Evolutionary conservation across 1,284 basidiomycete species (phyloP).

Genomic region (Rhodotorula sp.): DNA sequence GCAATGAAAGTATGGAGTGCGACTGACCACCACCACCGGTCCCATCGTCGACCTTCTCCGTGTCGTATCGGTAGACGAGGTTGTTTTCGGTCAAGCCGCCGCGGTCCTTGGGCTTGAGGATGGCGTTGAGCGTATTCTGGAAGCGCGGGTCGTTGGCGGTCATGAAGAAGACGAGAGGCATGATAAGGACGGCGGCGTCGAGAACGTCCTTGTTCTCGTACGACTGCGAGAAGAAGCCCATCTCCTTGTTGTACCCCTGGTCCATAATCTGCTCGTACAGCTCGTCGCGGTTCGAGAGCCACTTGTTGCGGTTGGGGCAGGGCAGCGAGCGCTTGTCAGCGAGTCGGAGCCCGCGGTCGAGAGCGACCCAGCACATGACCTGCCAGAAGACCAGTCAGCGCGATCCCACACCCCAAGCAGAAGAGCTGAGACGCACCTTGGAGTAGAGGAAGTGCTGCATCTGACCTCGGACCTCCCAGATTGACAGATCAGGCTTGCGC

Average conservation of each 20-base stretch:
- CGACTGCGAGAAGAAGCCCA: slow-evolving; percentile 49
- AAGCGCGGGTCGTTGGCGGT: slow-evolving; percentile 79
- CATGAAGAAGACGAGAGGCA: slow-evolving; percentile 66
- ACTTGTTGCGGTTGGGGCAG: slow-evolving; percentile 53
- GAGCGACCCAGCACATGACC: slow-evolving; percentile 66
- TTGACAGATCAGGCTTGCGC: slow-evolving; percentile 55
- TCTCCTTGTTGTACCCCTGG: slow-evolving; percentile 69
- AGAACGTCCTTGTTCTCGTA: slow-evolving; percentile 53
- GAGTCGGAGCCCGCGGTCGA: slow-evolving; percentile 75
- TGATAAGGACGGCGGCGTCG: slow-evolving; percentile 50
- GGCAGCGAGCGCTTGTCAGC: slow-evolving; percentile 72
- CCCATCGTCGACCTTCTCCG: slow-evolving; percentile 75
- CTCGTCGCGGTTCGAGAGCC: slow-evolving; percentile 70
- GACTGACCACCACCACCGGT: slow-evolving; percentile 84
- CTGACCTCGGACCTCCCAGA: slow-evolving; percentile 60
- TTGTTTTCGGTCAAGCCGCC: slow-evolving; percentile 58
- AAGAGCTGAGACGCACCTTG: slow-evolving; percentile 57
- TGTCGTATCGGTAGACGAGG: slow-evolving; percentile 73
- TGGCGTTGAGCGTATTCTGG: slow-evolving; percentile 71
- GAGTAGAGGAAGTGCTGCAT: slow-evolving; percentile 84
- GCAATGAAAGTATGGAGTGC: neutral
- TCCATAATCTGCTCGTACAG: slow-evolving; percentile 74
- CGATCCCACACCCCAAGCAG: slow-evolving; percentile 31
- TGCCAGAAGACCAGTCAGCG: neutral
- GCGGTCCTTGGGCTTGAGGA: slow-evolving; percentile 70